Evolutionary conservation across 148 eudicot species (phyloP), one percentile per base, ranked within the genome.

Genomic region (Vaccinium darrowii): DNA sequence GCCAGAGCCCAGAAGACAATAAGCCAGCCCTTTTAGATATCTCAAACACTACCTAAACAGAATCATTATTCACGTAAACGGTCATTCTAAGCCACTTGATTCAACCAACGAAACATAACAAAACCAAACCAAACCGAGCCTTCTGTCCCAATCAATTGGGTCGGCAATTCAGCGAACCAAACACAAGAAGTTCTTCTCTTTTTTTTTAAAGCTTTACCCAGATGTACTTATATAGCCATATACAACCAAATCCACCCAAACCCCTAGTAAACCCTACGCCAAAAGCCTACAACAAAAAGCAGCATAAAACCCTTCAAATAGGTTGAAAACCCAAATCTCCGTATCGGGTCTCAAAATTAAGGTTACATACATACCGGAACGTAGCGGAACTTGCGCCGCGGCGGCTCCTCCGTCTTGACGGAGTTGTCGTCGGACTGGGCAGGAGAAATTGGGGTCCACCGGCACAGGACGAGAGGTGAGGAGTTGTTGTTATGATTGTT

Each of bases 391-490:
- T 88, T 93, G 39, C 95, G 92, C 25, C 90, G 83, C 3, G 88
- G 90, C 25, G 87, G 88, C 73, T 85, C 85, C 52, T 80, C 85
- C 57, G 81, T 23, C 19, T 51, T 81, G 53, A 36, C 89, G 83
- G 86, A 58, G 23, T 18, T 76, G 33, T 58, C 90, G 21, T 6
- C 71, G 79, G 88, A 57, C 33, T 73, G 18, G 58, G 43, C 25
- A 3, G 84, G 78, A 57, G 90, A 25, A 47, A 92, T 87, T n/a
- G 95, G 95, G 86, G 95, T 91, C 95, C 95, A 93, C 86, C 91
- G 90, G 78, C 92, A 87, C 71, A 93, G 92, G 4, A 90, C 88
- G 21, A 90, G 57, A 18, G 92, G 75, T 1, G 86, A 82, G 51
- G 82, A 73, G 73, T 73, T 81, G 67, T 63, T 54, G 52, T 79